Base-by-base conservation (phyloP, 106 monocot species). In the Dioscorea dumetorum region DNA sequence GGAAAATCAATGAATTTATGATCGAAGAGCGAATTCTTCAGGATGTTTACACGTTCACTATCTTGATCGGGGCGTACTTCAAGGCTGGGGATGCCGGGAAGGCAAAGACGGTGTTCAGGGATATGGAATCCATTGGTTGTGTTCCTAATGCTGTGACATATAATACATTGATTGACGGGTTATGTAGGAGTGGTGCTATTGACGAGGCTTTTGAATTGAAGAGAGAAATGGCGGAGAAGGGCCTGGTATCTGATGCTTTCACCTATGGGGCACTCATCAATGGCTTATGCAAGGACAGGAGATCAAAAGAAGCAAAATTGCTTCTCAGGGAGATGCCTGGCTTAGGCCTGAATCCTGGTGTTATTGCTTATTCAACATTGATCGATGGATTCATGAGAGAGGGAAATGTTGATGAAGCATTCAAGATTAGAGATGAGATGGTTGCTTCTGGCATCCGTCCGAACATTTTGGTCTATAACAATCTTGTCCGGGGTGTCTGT, bases 301-400 rank as follows among this genome's bases (percentile, higher is more conserved):
- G 63, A 62, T 73, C 80, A 12, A 57, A 59, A 12, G 82, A 87
- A 63, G 94, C 84, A 61, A 80, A 54, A 41, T 15, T 62, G 22
- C 51, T 94, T 62, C 57, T 90, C 12, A 64, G 83, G 58, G 90
- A 94, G 72, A 94, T 90, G 87, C 49, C 20, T 50, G 20, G 19
- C 8, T 24, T 50, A 41, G 78, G 80, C 0, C n/a, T 94, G 52
- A 66, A 59, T 18, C 90, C 83, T 65, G 72, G 70, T 67, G 65
- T 78, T 12, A 33, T 74, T 19, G 75, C 78, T 57, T 95, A 85
- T 67, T 60, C 83, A 22, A 61, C 81, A 41, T 78, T 91, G 64
- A 91, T 88, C 50, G 94, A 95, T 73, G 94, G 94, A 18, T 88
- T 85, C 50, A 83, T 86, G 79, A 80, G 76, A 68, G 81, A 80